Base-by-base conservation (phyloP, 73 alveolate genomes). In the Symbiodinium pilosum region DNA sequence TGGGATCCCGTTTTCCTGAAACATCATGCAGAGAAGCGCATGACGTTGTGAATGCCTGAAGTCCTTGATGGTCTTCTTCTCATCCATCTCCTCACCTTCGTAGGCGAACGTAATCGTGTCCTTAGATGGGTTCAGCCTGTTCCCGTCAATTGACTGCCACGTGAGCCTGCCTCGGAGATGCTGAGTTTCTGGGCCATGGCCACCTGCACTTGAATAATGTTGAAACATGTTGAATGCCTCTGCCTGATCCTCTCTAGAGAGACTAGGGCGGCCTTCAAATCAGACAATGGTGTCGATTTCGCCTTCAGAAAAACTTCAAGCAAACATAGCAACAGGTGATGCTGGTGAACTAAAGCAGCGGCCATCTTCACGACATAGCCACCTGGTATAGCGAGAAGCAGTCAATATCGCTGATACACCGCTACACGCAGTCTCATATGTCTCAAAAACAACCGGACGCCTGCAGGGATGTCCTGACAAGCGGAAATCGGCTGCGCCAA, bases 71-170 rank as follows among this genome's bases (percentile, higher is more conserved):
- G 97, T 91, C 81, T 91, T 91, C 56, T 42, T 36, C 38, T 38
- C 52, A 42, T 91, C 97, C 97, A 91, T 69, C 81, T 91, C 97
- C 34, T 69, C 88, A 21, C 97, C 97, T 40, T 91, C 97, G n/a
- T 91, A 71, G 14, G 97, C 97, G 16, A 91, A 91, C 41, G 87
- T 91, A 81, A 91, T 68, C 40, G 81, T 91, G 39, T 91, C 97
- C 97, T 91, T 38, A 6, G 6, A 12, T 26, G 8, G 83, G 36
- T 11, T 38, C 12, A 68, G 36, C 6, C 83, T 38, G 36, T 7
- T 26, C 83, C 30, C 30, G 83, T n/a, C 40, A 47, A 14, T 47
- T 6, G 59, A 47, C 6, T 9, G 59, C 14, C 59, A 47, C 59
- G 14, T 14, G 59, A 4, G 56, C 0, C 28, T 21, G 69, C 92